Evolutionary conservation across 2,329 filamentous ascomycete genomes (phyloP), one percentile per base, ranked within the genome.

Genomic region (Cladosporium sp.): DNA sequence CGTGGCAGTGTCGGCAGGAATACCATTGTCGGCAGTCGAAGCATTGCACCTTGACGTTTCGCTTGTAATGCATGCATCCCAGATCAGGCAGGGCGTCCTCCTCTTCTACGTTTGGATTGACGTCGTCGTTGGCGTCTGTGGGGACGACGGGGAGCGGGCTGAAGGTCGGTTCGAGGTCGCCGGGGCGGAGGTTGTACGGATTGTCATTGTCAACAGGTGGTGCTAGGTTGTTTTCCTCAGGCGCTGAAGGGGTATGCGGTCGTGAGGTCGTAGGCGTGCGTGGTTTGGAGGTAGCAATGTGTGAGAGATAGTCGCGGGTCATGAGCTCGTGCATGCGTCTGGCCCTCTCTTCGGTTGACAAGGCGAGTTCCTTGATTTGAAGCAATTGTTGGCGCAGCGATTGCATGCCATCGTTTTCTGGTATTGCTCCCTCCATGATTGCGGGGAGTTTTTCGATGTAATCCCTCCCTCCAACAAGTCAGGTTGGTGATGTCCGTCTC

Each of bases 11-110:
- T 15, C 93, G 85, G 67, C 93, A 99, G 0, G 92, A 88, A 64
- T 96, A 95, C 93, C 93, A 99, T 62, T 81, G 85, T 60, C 85
- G 82, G 71, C 93, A 99, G 20, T 87, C 85, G 58, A 82, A 89
- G 68, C 93, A 99, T 71, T 99, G 91, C 29, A 97, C 74, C 69
- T 97, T 97, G 60, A 99, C 89, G 61, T 97, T 97, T 56, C 93
- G 84, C 64, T 88, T 89, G 68, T 99, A 99, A 70, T 99, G 93
- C 61, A 85, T 78, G 67, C 93, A 99, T 1, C 93, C 93, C 4
- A 96, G 71, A 24, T 76, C 72, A 2, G 70, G 74, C 1, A 64
- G 56, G 13, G 65, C 61, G 2, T 74, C 70, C 36, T 78, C 75
- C 27, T 34, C 36, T 17, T 47, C 50, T 8, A 44, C 27, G n/a